These are phyloP conservation scores for Theileria parva DNA, from an alignment of 169 alveolate genomes.

Conservation along the genomic window DNA sequence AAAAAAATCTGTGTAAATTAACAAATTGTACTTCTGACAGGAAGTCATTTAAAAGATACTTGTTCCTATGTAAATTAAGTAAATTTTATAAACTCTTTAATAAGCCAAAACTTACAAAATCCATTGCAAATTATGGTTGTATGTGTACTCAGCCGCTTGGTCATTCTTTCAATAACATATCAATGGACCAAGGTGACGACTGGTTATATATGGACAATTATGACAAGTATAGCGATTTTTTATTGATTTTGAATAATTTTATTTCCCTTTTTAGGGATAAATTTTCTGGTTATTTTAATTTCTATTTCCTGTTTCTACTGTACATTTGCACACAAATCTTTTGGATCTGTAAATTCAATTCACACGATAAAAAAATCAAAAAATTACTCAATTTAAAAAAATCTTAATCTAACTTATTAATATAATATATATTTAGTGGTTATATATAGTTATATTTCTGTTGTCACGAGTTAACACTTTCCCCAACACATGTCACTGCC, in stretches of 20 bases:
- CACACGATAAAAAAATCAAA: neutral
- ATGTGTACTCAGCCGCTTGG: neutral
- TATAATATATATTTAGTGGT: neutral
- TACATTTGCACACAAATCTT: conserved; percentile 1
- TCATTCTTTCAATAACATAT: neutral
- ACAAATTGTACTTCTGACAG: neutral
- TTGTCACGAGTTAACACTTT: neutral
- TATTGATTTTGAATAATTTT: neutral
- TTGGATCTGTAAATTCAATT: conserved; percentile 13
- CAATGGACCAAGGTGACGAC: conserved; percentile 19
- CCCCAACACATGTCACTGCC: neutral
- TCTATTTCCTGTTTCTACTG: neutral
- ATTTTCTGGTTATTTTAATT: neutral
- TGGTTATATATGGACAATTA: neutral
- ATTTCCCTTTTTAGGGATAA: neutral
- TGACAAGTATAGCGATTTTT: neutral
- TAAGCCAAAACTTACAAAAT: conserved; percentile 8
- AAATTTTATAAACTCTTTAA: conserved; percentile 7
- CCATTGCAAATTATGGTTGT: conserved; percentile 38
- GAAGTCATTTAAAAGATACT: neutral
- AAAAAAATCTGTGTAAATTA: neutral
- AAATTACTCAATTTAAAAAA: neutral
- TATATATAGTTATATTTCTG: neutral
- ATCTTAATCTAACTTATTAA: neutral
- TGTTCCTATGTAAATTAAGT: conserved; percentile 24